phyloP scores from a whole-genome alignment of 306 rosid species.

The Coriaria nepalensis region DNA sequence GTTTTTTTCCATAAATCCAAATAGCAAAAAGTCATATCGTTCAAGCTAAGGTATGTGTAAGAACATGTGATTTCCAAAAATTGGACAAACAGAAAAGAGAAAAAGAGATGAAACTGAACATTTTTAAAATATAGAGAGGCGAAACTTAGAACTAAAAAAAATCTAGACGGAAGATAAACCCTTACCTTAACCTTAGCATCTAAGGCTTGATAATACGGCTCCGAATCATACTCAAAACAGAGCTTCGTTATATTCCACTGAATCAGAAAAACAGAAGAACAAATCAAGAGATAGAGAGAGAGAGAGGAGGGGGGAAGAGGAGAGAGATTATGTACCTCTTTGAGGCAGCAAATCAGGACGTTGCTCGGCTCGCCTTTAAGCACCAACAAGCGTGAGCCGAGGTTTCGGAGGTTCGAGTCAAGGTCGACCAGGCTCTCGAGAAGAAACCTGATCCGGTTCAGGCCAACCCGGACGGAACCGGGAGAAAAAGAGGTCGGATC shows the following conservation, averaged over 20 bases:
- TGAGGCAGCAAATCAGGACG: slow-evolving; percentile 49
- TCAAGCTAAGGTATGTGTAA: no score
- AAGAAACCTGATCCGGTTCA: slow-evolving; percentile 60
- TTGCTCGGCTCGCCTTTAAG: slow-evolving; percentile 63
- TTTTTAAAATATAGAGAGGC: neutral
- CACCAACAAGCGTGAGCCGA: slow-evolving; percentile 63
- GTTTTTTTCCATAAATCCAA: no score
- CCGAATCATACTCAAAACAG: slow-evolving; percentile 85
- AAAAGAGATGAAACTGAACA: neutral
- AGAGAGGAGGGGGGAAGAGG: neutral
- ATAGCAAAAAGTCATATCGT: no score
- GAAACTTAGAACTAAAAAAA: neutral
- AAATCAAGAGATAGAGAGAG: neutral
- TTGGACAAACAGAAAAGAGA: no score
- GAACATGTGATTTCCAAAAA: no score
- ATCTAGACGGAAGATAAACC: neutral
- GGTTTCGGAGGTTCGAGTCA: slow-evolving; percentile 45
- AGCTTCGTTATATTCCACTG: slow-evolving; percentile 72
- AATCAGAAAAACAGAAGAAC: slow-evolving; percentile 8
- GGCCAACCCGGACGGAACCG: slow-evolving; percentile 54
- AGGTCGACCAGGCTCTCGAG: slow-evolving; percentile 65
- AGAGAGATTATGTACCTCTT: slow-evolving; percentile 54
- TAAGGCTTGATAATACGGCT: slow-evolving; percentile 75
- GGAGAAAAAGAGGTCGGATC: slow-evolving; percentile 36
- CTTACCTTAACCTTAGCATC: slow-evolving; percentile 57